Evolutionary conservation across 164 flowering plant species (phyloP), one percentile per base, ranked within the genome.

Genomic region (Stephania japonica): DNA sequence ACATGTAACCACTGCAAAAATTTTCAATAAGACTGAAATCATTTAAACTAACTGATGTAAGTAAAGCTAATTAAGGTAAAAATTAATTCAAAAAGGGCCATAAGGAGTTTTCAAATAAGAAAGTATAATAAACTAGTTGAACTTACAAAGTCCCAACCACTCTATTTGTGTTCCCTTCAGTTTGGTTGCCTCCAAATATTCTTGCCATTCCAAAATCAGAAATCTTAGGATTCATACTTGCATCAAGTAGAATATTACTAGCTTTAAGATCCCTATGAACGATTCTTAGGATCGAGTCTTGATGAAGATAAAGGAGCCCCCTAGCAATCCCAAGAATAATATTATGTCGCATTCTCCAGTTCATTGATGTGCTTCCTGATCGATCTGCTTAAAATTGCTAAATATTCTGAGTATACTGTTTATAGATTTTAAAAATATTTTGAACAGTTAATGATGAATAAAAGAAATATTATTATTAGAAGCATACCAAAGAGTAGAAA

Each of bases 131-230:
- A 32, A 32, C 5, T 26, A 32, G 38, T 32, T 1, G 38, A 32
- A 32, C 38, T 32, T 32, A 32, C 95, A 85, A 32, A 32, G 38
- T 32, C 38, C 38, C 38, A 32, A 32, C 38, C 0, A 32, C 38
- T 32, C 38, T 32, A 32, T 32, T 32, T 32, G 38, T 32, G 38
- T 32, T 32, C 38, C 80, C 86, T 76, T 85, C 85, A 0, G 79
- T 80, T 72, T 85, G 84, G 73, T 87, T 87, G 25, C 77, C 71
- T 26, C 86, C 89, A 67, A 90, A 88, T 19, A 86, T 85, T 74
- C 90, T 82, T 5, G 94, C 91, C 88, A 87, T 83, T 50, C 94
- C 94, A 76, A 90, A 90, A 71, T 90, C 95, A 24, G 95, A 87
- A 56, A 90, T 90, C 76, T 89, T 90, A 0, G 95, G 92, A 65